Evolutionary conservation across 2,329 filamentous ascomycete species (phyloP).

Genomic region (Raffaelea arxii): DNA sequence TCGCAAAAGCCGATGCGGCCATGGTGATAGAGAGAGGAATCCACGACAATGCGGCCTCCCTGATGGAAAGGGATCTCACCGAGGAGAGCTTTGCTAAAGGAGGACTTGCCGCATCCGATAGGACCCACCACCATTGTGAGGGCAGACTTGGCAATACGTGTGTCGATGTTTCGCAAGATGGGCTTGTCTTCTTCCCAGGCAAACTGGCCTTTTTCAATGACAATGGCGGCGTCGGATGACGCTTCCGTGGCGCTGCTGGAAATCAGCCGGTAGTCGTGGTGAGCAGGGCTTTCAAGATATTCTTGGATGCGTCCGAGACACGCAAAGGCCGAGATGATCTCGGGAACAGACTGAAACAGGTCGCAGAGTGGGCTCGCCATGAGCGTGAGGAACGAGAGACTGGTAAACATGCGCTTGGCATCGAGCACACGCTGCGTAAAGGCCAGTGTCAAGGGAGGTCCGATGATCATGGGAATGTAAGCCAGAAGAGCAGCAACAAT

Average conservation of each 20-base stretch:
- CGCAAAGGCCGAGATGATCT: conserved; percentile 19
- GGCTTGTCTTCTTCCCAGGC: conserved; percentile 8
- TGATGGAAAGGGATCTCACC: conserved; percentile 18
- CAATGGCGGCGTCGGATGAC: not conserved
- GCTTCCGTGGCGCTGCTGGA: not conserved
- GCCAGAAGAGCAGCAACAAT: conserved; percentile 19
- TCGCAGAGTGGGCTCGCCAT: conserved; percentile 19
- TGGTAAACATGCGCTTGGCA: conserved; percentile 17
- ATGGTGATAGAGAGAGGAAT: not conserved
- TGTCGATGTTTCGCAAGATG: conserved; percentile 17
- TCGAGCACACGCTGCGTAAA: conserved; percentile 14
- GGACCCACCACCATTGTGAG: conserved; percentile 28
- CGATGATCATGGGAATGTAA: conserved; percentile 24
- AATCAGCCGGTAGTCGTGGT: not conserved
- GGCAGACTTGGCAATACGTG: conserved; percentile 11
- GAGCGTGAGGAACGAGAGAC: conserved; percentile 22
- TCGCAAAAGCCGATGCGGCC: not conserved
- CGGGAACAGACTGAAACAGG: conserved; percentile 23
- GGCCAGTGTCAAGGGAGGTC: conserved; percentile 22
- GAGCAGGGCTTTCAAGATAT: conserved; percentile 19
- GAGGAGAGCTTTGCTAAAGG: conserved; percentile 25
- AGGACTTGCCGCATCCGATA: conserved; percentile 32
- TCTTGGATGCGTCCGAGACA: conserved; percentile 24
- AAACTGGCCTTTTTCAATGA: not conserved
- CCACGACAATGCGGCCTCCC: not conserved